Percentiles rank a stretch among this genome's conserved stretches.
These are phyloP conservation scores for Jamesozyma rosinii DNA, from an alignment of 805 yeast species.

Conservation along the genomic window DNA sequence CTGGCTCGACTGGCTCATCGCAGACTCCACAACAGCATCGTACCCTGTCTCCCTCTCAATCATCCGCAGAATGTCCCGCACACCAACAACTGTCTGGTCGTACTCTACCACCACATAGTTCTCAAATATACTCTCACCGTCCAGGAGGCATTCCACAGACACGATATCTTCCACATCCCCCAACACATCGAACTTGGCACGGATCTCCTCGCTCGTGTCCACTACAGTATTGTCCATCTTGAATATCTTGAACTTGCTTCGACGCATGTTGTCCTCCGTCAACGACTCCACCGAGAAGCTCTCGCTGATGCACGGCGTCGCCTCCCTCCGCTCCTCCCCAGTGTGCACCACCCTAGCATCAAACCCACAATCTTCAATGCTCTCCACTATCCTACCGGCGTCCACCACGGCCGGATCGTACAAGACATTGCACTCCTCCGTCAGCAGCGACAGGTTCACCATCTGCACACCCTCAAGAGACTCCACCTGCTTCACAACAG, in stretches of 20 bases:
- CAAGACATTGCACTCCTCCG: conserved; percentile 58
- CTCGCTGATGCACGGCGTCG: no score
- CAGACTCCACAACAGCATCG: conserved; percentile 39
- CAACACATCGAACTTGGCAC: background rate
- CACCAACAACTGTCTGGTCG: conserved; percentile 45
- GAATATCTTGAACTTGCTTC: background rate
- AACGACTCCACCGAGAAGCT: no score
- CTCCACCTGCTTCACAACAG: conserved; percentile 49
- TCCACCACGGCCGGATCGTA: conserved; percentile 34
- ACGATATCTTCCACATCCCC: background rate
- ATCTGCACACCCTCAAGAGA: conserved; percentile 40
- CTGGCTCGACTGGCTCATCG: conserved; percentile 57
- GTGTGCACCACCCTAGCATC: no score
- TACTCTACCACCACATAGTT: conserved; percentile 34
- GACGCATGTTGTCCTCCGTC: no score
- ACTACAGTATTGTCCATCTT: background rate
- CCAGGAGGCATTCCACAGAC: background rate
- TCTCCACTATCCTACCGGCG: conserved; percentile 35
- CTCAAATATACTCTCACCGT: background rate
- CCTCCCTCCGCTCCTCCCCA: no score
- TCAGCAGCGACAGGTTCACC: conserved; percentile 61
- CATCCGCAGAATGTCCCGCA: conserved; percentile 49
- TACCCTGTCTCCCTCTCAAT: conserved; percentile 43
- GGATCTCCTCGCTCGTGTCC: background rate
- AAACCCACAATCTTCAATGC: conserved; percentile 72